These are phyloP conservation scores for Phytophthora crassamura DNA, from an alignment of 352 stramenopile species.

Conservation along the genomic window DNA sequence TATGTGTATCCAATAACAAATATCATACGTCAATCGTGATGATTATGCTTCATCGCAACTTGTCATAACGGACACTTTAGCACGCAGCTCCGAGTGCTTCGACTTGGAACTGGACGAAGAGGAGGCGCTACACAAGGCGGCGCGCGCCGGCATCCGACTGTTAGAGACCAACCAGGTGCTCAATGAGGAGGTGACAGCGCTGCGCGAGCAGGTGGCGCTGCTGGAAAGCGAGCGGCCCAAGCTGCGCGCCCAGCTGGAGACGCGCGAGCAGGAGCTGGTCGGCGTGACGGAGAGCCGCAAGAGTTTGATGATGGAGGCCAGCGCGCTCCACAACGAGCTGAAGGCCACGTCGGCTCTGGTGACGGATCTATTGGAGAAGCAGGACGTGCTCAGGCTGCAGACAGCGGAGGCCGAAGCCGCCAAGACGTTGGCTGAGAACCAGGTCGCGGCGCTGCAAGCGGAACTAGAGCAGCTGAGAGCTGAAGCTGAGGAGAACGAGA, in stretches of 20 bases:
- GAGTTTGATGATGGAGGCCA: conserved; percentile 58
- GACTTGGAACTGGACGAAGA: conserved; percentile 59
- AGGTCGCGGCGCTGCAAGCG: conserved; percentile 34
- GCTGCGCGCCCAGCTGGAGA: conserved; percentile 48
- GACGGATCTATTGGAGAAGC: conserved; percentile 59
- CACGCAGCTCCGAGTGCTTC: conserved; percentile 41
- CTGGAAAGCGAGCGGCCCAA: conserved; percentile 59
- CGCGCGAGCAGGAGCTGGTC: conserved; percentile 47
- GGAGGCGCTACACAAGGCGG: conserved; percentile 69
- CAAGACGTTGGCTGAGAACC: conserved; percentile 47
- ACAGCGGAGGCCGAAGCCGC: conserved; percentile 37
- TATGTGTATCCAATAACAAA: conserved; percentile 21
- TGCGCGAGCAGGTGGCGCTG: conserved; percentile 64
- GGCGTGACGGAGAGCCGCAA: conserved; percentile 55
- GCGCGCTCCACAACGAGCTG: conserved; percentile 57
- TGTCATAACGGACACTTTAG: conserved; percentile 25
- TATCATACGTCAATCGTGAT: background rate
- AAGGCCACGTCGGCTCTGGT: conserved; percentile 66
- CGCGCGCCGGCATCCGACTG: conserved; percentile 72
- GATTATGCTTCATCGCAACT: background rate
- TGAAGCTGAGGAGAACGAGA: conserved; percentile 20
- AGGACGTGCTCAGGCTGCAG: conserved; percentile 48
- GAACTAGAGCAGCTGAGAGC: conserved; percentile 28
- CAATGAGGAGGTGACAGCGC: conserved; percentile 58
- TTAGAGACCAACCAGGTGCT: conserved; percentile 81